Conservation (phyloP, 768 basidiomycete species). For the Lactarius sp. region DNA sequence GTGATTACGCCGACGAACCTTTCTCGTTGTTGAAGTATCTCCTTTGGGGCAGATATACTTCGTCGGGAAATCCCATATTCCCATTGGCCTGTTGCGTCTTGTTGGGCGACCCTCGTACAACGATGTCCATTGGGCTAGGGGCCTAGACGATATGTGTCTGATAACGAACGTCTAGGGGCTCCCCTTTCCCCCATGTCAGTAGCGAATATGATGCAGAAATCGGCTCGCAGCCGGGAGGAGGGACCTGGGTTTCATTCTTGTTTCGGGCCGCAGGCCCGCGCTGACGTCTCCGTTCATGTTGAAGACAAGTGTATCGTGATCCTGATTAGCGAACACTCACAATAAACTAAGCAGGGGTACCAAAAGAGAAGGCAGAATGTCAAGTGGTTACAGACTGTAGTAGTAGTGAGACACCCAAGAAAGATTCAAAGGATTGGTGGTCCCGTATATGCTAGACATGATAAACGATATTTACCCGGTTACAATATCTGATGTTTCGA, state of each 20-base stretch:
- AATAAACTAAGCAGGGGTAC: constrained; percentile 8
- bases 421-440: neutral
- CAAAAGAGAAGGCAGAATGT: neutral
- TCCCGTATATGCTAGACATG: neutral
- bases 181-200: neutral
- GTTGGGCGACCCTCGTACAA: neutral
- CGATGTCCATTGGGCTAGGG: neutral
- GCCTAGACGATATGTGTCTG: neutral
- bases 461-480: neutral
- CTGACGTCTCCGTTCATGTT: neutral
- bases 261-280: neutral
- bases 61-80: neutral
- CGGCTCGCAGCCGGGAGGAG: neutral
- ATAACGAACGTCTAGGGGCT: neutral
- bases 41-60: neutral
- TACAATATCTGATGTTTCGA: constrained; percentile 4
- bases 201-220: neutral
- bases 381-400: constrained; percentile 7
- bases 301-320: neutral
- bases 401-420: constrained; percentile 13
- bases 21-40: neutral
- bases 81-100: too few relatives aligned
- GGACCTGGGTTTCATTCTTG: neutral
- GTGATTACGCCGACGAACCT: neutral
- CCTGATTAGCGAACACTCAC: constrained; percentile 1